Conservation (phyloP, 768 basidiomycete genomes). For the Lentinus tigrinus region DNA sequence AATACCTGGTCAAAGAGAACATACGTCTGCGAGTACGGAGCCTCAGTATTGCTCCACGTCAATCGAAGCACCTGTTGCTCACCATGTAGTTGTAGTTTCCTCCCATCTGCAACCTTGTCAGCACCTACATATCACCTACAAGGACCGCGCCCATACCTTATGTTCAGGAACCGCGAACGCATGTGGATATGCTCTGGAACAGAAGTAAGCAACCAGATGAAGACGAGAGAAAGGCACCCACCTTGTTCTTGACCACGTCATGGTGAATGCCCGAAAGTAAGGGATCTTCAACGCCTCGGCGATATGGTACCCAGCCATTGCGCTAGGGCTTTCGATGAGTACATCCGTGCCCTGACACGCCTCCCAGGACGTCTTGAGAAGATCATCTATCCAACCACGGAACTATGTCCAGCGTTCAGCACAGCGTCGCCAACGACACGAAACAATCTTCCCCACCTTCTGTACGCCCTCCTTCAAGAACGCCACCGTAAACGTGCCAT, state of each 20-base stretch:
- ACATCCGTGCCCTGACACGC: constrained; percentile 95
- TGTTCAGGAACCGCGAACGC: constrained; percentile 97
- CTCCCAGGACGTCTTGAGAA: constrained; percentile 93
- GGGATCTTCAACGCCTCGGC: constrained; percentile 93
- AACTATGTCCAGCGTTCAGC: constrained; percentile 51
- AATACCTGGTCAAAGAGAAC: constrained; percentile 98
- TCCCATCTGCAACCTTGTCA: constrained; percentile 88
- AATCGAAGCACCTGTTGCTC: too few species aligned
- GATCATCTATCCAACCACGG: constrained; percentile 96
- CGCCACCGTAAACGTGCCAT: constrained; percentile 94
- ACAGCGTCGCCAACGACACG: background rate
- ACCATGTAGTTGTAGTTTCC: constrained; percentile 99
- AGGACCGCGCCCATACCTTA: too few species aligned
- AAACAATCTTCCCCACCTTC: constrained; percentile 56
- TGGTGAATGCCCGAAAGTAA: constrained; percentile 94
- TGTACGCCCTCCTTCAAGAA: constrained; percentile 89
- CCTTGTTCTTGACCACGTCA: constrained; percentile 97
- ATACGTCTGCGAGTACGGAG: constrained; percentile 57
- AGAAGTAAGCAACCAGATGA: background rate
- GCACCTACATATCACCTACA: too few species aligned
- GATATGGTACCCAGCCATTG: constrained; percentile 97
- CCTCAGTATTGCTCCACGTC: background rate
- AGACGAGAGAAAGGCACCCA: background rate
- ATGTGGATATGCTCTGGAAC: constrained; percentile 87
- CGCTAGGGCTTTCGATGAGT: constrained; percentile 91